Evolutionary conservation across 352 stramenopile genomes (phyloP).

Genomic region (Phytophthora macrochlamydospora): DNA sequence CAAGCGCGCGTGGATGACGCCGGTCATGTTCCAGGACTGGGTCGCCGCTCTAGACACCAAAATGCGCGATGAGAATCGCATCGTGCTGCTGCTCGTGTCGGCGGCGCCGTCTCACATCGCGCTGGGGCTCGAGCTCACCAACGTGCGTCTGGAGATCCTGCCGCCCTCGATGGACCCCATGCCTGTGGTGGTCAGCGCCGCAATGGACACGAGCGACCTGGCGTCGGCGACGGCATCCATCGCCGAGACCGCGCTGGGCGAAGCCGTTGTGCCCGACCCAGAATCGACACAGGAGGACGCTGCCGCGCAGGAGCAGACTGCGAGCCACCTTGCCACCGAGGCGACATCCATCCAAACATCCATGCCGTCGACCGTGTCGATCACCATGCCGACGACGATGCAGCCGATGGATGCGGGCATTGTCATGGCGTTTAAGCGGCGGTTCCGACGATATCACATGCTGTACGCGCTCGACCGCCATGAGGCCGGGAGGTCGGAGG

Average conservation of each 20-base stretch:
- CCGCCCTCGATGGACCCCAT: conserved; percentile 47
- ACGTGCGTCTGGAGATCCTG: conserved; percentile 57
- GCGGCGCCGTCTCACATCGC: conserved; percentile 49
- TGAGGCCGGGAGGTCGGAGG: conserved; percentile 47
- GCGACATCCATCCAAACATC: conserved; percentile 8
- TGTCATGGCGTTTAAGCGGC: conserved; percentile 53
- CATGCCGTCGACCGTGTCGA: conserved; percentile 21
- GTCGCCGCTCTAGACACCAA: conserved; percentile 50
- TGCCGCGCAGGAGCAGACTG: conserved; percentile 1
- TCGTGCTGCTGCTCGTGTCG: conserved; percentile 47
- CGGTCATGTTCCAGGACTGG: conserved; percentile 67
- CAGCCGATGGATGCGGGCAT: conserved; percentile 52
- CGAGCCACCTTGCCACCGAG: conserved; percentile 15
- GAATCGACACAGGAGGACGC: no score
- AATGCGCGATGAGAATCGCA: conserved; percentile 51
- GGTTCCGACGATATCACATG: conserved; percentile 61
- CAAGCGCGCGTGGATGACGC: conserved; percentile 57
- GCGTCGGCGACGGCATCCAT: conserved; percentile 35
- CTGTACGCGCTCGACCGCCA: conserved; percentile 57
- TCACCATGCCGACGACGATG: conserved; percentile 21
- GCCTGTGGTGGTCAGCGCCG: conserved; percentile 52
- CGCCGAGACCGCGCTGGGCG: conserved; percentile 17
- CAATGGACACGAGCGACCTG: conserved; percentile 25
- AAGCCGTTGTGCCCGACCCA: conserved; percentile 15
- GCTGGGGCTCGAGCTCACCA: conserved; percentile 57